Evolutionary conservation across 495 filamentous ascomycete species (phyloP).

Genomic region (Penicillium egyptiacum): DNA sequence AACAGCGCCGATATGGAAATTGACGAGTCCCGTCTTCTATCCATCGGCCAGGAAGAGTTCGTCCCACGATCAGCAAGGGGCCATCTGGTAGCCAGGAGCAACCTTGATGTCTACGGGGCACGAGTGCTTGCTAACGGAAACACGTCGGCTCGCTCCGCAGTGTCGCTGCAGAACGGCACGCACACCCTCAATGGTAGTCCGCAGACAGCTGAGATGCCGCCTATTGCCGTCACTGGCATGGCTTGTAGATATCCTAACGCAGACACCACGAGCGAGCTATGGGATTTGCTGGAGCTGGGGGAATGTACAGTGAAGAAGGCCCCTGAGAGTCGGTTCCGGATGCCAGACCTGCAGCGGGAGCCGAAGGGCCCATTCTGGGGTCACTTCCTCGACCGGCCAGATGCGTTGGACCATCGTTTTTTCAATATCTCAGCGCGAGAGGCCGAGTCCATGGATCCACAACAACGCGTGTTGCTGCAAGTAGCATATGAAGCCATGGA

Average conservation of each 20-base stretch:
- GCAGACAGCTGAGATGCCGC: neutral
- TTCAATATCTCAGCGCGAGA: slow-evolving; percentile 36
- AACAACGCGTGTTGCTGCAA: slow-evolving; percentile 43
- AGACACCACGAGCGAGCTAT: slow-evolving; percentile 42
- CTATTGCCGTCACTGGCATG: slow-evolving; percentile 46
- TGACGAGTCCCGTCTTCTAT: slow-evolving; percentile 6
- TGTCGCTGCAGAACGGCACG: too few relatives aligned
- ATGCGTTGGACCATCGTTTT: slow-evolving; percentile 32
- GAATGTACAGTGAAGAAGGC: neutral
- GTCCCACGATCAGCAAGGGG: slow-evolving; percentile 10
- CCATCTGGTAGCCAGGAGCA: neutral
- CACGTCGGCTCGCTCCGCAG: too few relatives aligned
- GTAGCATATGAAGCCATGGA: slow-evolving; percentile 40
- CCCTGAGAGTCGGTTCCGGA: slow-evolving; percentile 18
- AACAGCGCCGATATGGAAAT: slow-evolving; percentile 2
- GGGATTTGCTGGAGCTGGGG: slow-evolving; percentile 34
- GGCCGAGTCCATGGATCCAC: slow-evolving; percentile 43
- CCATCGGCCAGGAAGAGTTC: slow-evolving; percentile 8
- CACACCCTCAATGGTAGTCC: too few relatives aligned
- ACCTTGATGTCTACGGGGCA: neutral
- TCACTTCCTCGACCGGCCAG: slow-evolving; percentile 28
- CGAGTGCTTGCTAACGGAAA: too few relatives aligned
- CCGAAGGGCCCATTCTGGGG: slow-evolving; percentile 22
- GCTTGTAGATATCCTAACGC: slow-evolving; percentile 40
- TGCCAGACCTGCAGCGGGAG: slow-evolving; percentile 10